A percentile compares a stretch with the other conserved stretches of the same genome.
These are phyloP conservation scores for Brassica carinata DNA, from an alignment of 345 rosid genomes.

Conservation along the genomic window DNA sequence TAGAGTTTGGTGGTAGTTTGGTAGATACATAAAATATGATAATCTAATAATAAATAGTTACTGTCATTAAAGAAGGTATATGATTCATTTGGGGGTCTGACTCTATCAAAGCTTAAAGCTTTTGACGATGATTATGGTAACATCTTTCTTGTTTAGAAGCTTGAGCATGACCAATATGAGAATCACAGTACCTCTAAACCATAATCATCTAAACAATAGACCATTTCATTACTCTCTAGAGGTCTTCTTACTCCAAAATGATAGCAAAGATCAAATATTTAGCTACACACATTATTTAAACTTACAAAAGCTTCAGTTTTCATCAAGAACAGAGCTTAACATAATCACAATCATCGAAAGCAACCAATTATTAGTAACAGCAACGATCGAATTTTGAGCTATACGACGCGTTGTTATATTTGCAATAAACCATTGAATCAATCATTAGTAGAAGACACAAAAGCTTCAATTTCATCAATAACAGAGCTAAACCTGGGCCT, in stretches of 20 bases:
- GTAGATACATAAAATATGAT: neutral
- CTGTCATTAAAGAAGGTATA: neutral
- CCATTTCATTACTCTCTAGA: neutral
- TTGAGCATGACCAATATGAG: neutral
- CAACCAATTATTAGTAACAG: neutral
- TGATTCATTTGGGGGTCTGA: neutral
- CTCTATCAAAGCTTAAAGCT: neutral
- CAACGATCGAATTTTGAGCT: constrained; percentile 3
- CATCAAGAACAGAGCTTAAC: neutral
- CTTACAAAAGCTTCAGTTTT: neutral
- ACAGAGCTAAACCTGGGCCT: constrained; percentile 39
- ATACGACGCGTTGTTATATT: neutral
- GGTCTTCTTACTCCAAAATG: neutral
- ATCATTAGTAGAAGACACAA: constrained; percentile 40
- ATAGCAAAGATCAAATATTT: neutral
- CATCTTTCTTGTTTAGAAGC: neutral
- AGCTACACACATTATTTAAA: neutral
- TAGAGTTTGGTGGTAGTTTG: neutral
- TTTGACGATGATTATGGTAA: neutral
- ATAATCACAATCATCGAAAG: neutral
- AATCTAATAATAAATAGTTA: neutral
- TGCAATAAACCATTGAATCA: neutral
- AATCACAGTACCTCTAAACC: neutral
- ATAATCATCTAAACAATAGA: neutral
- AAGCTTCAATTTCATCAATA: constrained; percentile 45